These are phyloP conservation scores for Phallus indusiatus DNA, from an alignment of 768 basidiomycete genomes.

Conservation along the genomic window DNA sequence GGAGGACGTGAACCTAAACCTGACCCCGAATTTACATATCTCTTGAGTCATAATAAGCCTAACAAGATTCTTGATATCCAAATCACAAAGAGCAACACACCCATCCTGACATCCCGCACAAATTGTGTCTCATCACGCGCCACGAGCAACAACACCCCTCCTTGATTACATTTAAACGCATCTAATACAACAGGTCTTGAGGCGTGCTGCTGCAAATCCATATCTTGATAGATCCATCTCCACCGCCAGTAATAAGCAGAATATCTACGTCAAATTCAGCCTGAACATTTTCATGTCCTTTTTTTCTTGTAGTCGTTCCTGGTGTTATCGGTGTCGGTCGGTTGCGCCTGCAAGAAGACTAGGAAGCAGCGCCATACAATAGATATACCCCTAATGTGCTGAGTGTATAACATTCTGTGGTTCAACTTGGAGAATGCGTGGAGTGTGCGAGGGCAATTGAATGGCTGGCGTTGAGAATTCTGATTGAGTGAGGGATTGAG, in stretches of 20 bases:
- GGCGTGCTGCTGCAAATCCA: constrained; percentile 55
- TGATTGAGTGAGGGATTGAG: too few relatives aligned
- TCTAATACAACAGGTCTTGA: constrained; percentile 42
- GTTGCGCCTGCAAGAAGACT: too few relatives aligned
- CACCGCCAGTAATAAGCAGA: constrained; percentile 78
- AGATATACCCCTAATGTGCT: constrained; percentile 92
- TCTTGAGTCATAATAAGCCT: constrained; percentile 79
- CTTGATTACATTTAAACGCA: constrained; percentile 61
- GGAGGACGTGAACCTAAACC: too few relatives aligned
- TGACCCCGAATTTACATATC: too few relatives aligned
- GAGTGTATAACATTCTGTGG: constrained; percentile 68
- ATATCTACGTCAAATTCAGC: constrained; percentile 21
- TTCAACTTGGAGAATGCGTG: constrained; percentile 42
- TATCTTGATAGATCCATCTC: too few relatives aligned
- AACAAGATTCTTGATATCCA: constrained; percentile 82
- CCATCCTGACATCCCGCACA: constrained; percentile 95
- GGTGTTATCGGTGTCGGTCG: too few relatives aligned
- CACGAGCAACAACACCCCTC: constrained; percentile 81
- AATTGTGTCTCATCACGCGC: constrained; percentile 74
- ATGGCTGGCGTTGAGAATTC: too few relatives aligned
- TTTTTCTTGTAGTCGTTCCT: too few relatives aligned
- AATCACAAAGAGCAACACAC: constrained; percentile 82
- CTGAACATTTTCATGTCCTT: too few relatives aligned
- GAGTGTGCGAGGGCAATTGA: not conserved
- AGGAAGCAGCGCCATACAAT: constrained; percentile 48